Evolutionary conservation across 2,329 filamentous ascomycete genomes (phyloP).

Genomic region (Paracorniculantispora psalliotae): DNA sequence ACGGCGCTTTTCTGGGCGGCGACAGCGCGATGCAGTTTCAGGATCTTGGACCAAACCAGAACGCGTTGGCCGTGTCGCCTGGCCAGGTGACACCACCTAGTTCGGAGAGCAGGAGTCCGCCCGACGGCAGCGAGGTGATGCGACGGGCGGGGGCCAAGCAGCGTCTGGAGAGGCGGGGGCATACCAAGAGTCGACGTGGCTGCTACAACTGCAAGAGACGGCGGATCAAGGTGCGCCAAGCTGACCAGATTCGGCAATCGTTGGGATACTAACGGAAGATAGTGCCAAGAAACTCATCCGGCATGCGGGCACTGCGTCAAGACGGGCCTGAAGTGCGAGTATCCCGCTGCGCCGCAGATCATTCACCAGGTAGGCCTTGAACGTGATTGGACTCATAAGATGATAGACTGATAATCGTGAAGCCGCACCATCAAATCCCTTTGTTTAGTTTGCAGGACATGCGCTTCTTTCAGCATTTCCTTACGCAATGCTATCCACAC

Average conservation of each 20-base stretch:
- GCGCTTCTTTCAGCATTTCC: slow-evolving; percentile 65
- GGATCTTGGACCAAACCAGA: slow-evolving; percentile 6
- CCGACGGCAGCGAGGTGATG: slow-evolving; percentile 16
- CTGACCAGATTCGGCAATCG: no score
- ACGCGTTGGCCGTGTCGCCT: slow-evolving; percentile 25
- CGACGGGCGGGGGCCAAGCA: slow-evolving; percentile 27
- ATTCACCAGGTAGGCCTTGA: slow-evolving; percentile 42
- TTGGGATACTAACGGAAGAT: slow-evolving; percentile 16
- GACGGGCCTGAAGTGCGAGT: slow-evolving; percentile 58
- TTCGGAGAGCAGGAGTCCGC: slow-evolving; percentile 23
- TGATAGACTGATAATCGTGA: slow-evolving; percentile 11
- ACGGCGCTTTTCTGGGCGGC: slow-evolving; percentile 33
- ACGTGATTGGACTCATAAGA: neutral
- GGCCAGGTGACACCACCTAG: slow-evolving; percentile 27
- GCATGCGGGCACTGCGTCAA: slow-evolving; percentile 60
- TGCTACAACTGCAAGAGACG: slow-evolving; percentile 65
- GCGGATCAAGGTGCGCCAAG: slow-evolving; percentile 52
- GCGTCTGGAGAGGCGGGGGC: slow-evolving; percentile 52
- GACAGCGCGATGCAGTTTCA: slow-evolving; percentile 14
- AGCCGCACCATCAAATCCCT: slow-evolving; percentile 55
- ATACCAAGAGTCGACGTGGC: slow-evolving; percentile 61
- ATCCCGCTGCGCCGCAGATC: slow-evolving; percentile 48
- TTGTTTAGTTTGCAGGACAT: slow-evolving; percentile 59
- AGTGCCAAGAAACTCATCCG: slow-evolving; percentile 63
- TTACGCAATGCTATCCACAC: slow-evolving; percentile 57